Conservation (phyloP, 2,329 filamentous ascomycete species). For the Trichoderma lentiforme region DNA sequence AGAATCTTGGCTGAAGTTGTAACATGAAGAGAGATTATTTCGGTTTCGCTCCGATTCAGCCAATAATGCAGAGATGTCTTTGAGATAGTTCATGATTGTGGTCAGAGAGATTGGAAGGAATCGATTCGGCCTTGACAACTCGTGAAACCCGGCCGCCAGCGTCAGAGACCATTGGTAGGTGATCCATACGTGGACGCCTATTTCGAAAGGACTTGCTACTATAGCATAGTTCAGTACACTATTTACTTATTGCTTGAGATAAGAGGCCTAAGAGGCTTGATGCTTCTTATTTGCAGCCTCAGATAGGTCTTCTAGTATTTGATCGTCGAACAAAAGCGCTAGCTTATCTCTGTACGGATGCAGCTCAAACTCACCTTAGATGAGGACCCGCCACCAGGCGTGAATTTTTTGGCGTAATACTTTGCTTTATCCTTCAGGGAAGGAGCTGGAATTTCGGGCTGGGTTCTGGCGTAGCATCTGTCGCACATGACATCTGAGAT, state of each 20-base stretch:
- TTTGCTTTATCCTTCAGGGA: slow-evolving; percentile 9
- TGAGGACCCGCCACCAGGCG: background rate
- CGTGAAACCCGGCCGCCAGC: background rate
- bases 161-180: background rate
- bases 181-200: background rate
- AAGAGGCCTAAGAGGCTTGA: background rate
- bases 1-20: background rate
- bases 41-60: background rate
- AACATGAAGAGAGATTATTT: background rate
- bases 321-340: background rate
- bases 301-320: background rate
- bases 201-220: background rate
- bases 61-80: background rate
- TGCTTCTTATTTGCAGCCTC: background rate
- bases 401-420: background rate
- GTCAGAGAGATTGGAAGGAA: background rate
- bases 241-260: background rate
- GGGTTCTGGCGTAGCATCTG: background rate
- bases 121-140: background rate
- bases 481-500: background rate
- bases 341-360: background rate
- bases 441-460: background rate
- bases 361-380: background rate
- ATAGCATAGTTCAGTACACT: background rate
- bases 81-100: background rate